A percentile compares a stretch with the other conserved stretches of the same genome.
Evolutionary conservation across 2,329 filamentous ascomycete species (phyloP).

Genomic region (Ceratocystis ficicola): DNA sequence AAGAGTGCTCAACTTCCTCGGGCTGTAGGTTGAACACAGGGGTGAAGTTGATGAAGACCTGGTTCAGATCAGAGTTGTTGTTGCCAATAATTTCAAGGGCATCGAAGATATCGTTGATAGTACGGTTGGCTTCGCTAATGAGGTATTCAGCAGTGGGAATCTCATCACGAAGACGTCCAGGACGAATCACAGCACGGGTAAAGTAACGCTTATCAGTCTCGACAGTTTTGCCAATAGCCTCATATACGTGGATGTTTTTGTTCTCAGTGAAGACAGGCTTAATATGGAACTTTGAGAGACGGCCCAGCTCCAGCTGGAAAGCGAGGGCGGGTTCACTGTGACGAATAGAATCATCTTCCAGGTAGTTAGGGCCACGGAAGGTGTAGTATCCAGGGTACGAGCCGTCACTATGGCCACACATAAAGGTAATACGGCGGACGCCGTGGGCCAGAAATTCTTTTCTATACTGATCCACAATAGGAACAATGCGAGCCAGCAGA

Average conservation of each 20-base stretch:
- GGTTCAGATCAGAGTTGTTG: conserved; percentile 98
- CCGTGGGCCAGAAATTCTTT: conserved; percentile 69
- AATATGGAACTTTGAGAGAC: conserved; percentile 93
- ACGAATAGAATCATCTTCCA: conserved; percentile 89
- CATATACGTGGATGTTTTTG: conserved; percentile 97
- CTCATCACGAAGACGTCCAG: conserved; percentile 87
- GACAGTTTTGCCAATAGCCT: conserved; percentile 85
- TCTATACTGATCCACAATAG: conserved; percentile 68
- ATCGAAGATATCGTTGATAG: conserved; percentile 96
- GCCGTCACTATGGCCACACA: conserved; percentile 87
- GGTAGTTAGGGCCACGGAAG: conserved; percentile 83
- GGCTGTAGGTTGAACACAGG: conserved; percentile 89
- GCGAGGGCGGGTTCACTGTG: conserved; percentile 92
- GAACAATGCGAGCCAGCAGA: conserved; percentile 60
- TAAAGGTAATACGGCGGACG: conserved; percentile 86
- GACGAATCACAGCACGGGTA: conserved; percentile 86
- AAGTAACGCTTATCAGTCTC: conserved; percentile 99
- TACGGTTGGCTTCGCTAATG: conserved; percentile 87
- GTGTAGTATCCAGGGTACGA: conserved; percentile 96
- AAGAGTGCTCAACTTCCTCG: conserved; percentile 77
- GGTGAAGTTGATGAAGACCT: conserved; percentile 99
- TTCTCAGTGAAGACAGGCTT: conserved; percentile 98
- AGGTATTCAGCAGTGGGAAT: conserved; percentile 98
- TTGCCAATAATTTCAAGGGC: conserved; percentile 97
- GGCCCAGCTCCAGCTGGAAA: conserved; percentile 93